Evolutionary conservation across 2,329 filamentous ascomycete genomes (phyloP).

Genomic region (Tolypocladium sp.): DNA sequence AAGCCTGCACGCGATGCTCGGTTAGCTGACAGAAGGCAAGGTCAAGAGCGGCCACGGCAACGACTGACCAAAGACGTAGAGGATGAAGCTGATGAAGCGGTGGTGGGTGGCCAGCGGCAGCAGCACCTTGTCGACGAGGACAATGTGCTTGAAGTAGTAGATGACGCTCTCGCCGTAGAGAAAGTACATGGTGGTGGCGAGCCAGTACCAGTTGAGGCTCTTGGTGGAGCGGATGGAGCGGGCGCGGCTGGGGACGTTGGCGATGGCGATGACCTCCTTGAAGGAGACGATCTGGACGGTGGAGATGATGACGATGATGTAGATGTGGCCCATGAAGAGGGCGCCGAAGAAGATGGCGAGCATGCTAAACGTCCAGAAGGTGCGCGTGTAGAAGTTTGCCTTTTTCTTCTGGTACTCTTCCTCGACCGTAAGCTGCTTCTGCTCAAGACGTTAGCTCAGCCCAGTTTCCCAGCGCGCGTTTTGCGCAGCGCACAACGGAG

Average conservation of each 20-base stretch:
- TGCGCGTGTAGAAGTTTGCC: conserved; percentile 91
- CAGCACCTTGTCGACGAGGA: conserved; percentile 87
- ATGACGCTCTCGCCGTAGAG: conserved; percentile 98
- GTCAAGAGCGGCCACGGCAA: neutral
- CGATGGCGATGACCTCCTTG: conserved; percentile 98
- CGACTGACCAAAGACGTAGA: conserved; percentile 84
- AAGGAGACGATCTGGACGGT: conserved; percentile 94
- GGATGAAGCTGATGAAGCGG: conserved; percentile 95
- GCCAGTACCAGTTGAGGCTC: conserved; percentile 97
- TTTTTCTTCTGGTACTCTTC: conserved; percentile 96
- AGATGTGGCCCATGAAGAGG: conserved; percentile 94
- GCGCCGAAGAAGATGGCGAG: conserved; percentile 84
- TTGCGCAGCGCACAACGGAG: neutral
- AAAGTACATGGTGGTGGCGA: conserved; percentile 99
- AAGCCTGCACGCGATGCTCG: conserved; percentile 53
- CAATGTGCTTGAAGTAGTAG: conserved; percentile 99
- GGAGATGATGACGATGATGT: conserved; percentile 89
- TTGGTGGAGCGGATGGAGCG: conserved; percentile 90
- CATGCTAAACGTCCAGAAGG: conserved; percentile 98
- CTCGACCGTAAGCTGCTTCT: conserved; percentile 34
- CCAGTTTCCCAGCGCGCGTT: neutral
- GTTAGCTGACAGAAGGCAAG: conserved; percentile 6
- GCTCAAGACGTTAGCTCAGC: conserved; percentile 9
- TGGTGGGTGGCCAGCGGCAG: conserved; percentile 94
- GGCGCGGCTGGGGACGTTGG: conserved; percentile 85